Evolutionary conservation across 495 filamentous ascomycete genomes (phyloP).

Genomic region (Penicillium taxi): DNA sequence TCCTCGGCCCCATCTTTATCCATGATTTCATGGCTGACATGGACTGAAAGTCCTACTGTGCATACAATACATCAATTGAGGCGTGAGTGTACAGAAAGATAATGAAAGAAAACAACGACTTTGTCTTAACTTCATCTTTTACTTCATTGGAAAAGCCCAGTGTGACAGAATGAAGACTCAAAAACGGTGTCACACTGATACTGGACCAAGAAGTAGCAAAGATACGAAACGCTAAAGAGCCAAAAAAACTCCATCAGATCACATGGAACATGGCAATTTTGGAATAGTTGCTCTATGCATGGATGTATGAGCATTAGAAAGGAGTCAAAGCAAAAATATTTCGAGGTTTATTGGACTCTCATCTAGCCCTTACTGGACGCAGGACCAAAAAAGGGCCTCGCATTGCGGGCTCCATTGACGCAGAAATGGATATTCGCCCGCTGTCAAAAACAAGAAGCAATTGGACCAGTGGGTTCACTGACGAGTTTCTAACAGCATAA

Average conservation of each 20-base stretch:
- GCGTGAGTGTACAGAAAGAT: slow-evolving; percentile 12
- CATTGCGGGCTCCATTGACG: slow-evolving; percentile 14
- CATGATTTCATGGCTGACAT: slow-evolving; percentile 4
- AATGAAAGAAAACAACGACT: neutral
- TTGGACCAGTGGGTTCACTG: slow-evolving; percentile 6
- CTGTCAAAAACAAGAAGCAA: slow-evolving; percentile 17
- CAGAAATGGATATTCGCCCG: slow-evolving; percentile 17
- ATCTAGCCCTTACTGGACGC: slow-evolving; percentile 10
- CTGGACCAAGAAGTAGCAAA: neutral
- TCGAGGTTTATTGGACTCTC: slow-evolving; percentile 1
- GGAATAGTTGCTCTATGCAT: too few species aligned
- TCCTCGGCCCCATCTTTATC: slow-evolving; percentile 4
- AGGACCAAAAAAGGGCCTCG: slow-evolving; percentile 10
- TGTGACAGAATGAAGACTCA: slow-evolving; percentile 7
- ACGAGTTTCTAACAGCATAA: slow-evolving; percentile 7
- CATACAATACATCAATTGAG: slow-evolving; percentile 11
- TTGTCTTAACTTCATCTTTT: neutral
- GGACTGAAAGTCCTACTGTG: slow-evolving; percentile 1
- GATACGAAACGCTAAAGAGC: neutral
- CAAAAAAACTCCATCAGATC: neutral
- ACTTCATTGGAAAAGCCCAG: neutral
- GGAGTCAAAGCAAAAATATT: neutral
- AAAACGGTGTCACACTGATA: neutral
- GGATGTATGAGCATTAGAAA: neutral
- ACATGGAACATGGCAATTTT: neutral